Evolutionary conservation across 306 rosid species (phyloP).

Genomic region (Corylus americana): DNA sequence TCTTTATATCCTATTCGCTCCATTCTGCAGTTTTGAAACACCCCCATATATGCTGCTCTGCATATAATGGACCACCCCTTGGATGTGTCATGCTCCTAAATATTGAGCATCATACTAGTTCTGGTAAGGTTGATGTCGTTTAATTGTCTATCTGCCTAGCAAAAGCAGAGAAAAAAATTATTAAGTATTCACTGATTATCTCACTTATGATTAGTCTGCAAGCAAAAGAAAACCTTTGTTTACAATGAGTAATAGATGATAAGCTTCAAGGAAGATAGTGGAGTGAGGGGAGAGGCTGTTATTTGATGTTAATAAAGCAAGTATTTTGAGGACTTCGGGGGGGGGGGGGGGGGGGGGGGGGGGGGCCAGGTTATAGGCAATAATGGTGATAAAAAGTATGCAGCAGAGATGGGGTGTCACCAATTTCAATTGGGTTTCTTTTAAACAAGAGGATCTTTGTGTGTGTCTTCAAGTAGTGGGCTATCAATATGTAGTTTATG

Average conservation of each 20-base stretch:
- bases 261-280: constrained; percentile 11
- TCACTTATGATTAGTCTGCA: neutral
- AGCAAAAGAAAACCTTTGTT: neutral
- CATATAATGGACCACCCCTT: neutral
- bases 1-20: neutral
- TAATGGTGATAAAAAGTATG: constrained; percentile 18
- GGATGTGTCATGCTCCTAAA: neutral
- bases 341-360: too few species aligned
- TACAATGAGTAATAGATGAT: neutral
- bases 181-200: neutral
- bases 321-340: constrained; percentile 10
- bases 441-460: constrained; percentile 31
- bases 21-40: neutral
- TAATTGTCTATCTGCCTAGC: neutral
- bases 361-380: constrained; percentile 14
- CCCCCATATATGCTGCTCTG: neutral
- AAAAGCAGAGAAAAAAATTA: neutral
- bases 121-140: neutral
- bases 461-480: constrained; percentile 27
- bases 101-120: neutral
- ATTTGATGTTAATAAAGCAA: neutral
- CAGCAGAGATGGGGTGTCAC: constrained; percentile 8
- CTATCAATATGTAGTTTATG: neutral
- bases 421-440: constrained; percentile 16
- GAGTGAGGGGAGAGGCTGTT: constrained; percentile 25